Evolutionary conservation across 2,329 filamentous ascomycete genomes (phyloP).

Genomic region (Penicillium sp.): DNA sequence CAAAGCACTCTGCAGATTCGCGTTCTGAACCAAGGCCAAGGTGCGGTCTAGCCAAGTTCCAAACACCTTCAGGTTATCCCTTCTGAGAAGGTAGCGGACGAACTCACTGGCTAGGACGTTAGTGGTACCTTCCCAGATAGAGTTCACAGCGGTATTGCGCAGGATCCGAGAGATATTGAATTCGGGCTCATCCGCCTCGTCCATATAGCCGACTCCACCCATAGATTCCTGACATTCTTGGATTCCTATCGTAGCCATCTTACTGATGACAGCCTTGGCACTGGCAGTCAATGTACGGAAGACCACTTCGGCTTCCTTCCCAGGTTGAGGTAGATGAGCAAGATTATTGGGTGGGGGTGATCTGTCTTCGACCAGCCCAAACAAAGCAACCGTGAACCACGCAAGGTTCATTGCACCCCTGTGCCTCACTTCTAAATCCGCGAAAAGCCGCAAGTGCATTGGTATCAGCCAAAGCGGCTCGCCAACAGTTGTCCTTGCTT

Average conservation of each 20-base stretch:
- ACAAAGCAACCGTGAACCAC: conserved; percentile 33
- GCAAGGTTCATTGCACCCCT: conserved; percentile 38
- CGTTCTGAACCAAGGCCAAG: conserved; percentile 15
- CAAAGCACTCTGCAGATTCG: conserved; percentile 9
- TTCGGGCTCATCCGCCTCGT: conserved; percentile 52
- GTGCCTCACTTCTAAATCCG: conserved; percentile 41
- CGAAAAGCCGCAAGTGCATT: conserved; percentile 43
- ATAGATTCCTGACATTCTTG: conserved; percentile 42
- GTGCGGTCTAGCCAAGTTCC: conserved; percentile 46
- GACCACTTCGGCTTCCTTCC: conserved; percentile 26
- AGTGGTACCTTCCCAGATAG: conserved; percentile 71
- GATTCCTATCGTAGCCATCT: conserved; percentile 31
- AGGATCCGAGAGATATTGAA: conserved; percentile 67
- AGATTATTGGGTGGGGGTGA: conserved; percentile 32
- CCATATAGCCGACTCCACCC: conserved; percentile 42
- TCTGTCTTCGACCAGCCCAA: conserved; percentile 54
- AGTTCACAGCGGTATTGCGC: conserved; percentile 58
- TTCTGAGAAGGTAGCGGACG: conserved; percentile 36
- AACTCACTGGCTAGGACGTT: conserved; percentile 63
- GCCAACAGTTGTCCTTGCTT: conserved; percentile 38
- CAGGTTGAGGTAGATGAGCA: conserved; percentile 49
- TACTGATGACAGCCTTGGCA: conserved; percentile 38
- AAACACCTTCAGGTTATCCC: conserved; percentile 30
- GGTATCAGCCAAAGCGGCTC: conserved; percentile 41
- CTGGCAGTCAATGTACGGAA: conserved; percentile 34